These are phyloP conservation scores for Dactylis glomerata DNA, from an alignment of 176 grass and related monocot genomes.

Conservation along the genomic window DNA sequence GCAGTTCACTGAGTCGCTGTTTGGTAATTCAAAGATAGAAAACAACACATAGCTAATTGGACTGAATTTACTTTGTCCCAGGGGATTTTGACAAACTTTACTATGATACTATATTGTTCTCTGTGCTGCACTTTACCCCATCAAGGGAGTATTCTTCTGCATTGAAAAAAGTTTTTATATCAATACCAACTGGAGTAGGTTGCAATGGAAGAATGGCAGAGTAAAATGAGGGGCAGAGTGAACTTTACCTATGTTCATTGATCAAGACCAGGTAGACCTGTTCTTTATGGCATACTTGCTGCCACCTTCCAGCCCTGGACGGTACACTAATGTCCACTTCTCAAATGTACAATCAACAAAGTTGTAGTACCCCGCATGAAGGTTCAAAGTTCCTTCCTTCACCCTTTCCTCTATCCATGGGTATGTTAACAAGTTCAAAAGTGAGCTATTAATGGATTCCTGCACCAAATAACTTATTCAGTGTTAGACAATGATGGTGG, in stretches of 20 bases:
- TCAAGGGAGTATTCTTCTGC: conserved; percentile 16
- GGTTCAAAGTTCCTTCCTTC: conserved; percentile 58
- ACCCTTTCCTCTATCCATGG: conserved; percentile 96
- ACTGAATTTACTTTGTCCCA: conserved; percentile 40
- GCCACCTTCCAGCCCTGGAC: conserved; percentile 71
- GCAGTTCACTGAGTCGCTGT: neutral
- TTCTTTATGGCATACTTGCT: conserved; percentile 97
- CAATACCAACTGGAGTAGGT: conserved; percentile 28
- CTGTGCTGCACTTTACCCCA: conserved; percentile 25
- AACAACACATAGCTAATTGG: conserved; percentile 7
- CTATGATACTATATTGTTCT: conserved; percentile 33
- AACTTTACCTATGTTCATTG: conserved; percentile 31
- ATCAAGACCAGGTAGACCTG: conserved; percentile 68
- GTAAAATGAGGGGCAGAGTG: conserved; percentile 41
- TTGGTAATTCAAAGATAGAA: neutral
- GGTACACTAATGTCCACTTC: conserved; percentile 86
- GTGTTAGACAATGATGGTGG: neutral
- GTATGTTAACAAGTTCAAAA: conserved; percentile 89
- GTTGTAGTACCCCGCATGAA: conserved; percentile 93
- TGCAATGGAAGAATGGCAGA: conserved; percentile 32
- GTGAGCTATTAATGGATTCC: conserved; percentile 87
- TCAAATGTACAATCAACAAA: conserved; percentile 88
- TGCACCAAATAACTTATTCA: conserved; percentile 29
- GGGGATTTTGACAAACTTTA: conserved; percentile 37
- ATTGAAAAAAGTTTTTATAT: neutral